Conservation (phyloP, 192 early-diverging fungal species). For the Podila verticillata region DNA sequence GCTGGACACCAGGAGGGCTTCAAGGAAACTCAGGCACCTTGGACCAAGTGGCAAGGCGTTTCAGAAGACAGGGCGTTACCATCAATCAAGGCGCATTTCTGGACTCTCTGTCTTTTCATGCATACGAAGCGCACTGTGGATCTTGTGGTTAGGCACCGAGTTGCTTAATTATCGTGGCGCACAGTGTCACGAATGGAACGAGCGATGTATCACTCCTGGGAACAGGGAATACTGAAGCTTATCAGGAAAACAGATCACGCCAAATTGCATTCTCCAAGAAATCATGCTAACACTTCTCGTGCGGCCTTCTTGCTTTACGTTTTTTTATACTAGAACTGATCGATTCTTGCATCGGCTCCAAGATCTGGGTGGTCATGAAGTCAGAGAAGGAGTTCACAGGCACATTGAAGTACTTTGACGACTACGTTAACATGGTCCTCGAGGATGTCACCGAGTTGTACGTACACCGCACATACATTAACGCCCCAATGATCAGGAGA, state of each 20-base stretch:
- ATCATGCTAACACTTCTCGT: neutral
- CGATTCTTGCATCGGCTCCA: conserved; percentile 97
- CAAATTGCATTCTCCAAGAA: neutral
- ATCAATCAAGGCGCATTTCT: no score
- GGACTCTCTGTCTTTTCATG: no score
- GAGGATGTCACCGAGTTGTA: conserved; percentile 96
- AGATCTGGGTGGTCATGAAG: conserved; percentile 99
- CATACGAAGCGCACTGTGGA: no score
- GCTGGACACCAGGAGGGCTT: neutral
- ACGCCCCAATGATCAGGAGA: neutral
- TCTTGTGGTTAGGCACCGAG: no score
- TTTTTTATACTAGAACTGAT: conserved; percentile 79
- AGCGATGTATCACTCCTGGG: no score
- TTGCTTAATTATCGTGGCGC: no score
- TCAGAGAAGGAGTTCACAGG: conserved; percentile 97
- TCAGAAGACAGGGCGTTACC: no score
- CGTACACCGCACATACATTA: conserved; percentile 22
- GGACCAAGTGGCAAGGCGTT: no score
- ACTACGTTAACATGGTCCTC: conserved; percentile 99
- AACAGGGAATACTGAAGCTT: no score
- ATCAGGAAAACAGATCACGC: neutral
- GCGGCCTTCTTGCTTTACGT: neutral
- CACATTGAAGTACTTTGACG: conserved; percentile 96
- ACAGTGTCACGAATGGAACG: no score
- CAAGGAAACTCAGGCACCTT: no score